Conservation (phyloP, 2,329 filamentous ascomycete genomes). For the Penicillium sp. region DNA sequence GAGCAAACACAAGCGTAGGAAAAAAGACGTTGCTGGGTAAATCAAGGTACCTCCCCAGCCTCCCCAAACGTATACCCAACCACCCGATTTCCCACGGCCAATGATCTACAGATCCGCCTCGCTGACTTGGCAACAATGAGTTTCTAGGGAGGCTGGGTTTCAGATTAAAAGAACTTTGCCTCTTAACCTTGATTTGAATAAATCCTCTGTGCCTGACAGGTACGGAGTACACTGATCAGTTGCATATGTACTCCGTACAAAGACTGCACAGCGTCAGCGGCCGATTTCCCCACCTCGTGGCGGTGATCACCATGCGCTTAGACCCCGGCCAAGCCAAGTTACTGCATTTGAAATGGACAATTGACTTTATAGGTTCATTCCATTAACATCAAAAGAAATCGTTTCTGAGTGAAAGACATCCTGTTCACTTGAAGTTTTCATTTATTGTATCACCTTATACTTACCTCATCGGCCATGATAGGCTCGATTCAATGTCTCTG, state of each 20-base stretch:
- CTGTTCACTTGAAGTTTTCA: not conserved
- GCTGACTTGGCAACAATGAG: not conserved
- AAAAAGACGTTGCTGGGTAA: constrained; percentile 17
- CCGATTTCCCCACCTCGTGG: constrained; percentile 13
- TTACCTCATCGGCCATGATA: not conserved
- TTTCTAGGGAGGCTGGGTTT: constrained; percentile 24
- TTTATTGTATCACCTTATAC: not conserved
- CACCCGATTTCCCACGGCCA: constrained; percentile 36
- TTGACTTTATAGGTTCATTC: not conserved
- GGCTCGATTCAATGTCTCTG: not conserved
- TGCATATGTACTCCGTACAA: constrained; percentile 7
- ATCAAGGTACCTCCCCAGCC: constrained; percentile 32
- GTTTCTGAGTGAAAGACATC: not conserved
- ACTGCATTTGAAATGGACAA: not conserved
- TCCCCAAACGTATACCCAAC: constrained; percentile 35
- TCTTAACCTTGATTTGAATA: constrained; percentile 1
- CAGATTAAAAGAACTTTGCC: constrained; percentile 8
- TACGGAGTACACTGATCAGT: constrained; percentile 3
- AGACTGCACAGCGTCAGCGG: constrained; percentile 4
- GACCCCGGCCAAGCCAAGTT: not conserved
- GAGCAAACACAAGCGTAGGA: constrained; percentile 7
- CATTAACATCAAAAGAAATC: not conserved
- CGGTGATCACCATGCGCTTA: constrained; percentile 16
- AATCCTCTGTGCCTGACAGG: constrained; percentile 4
- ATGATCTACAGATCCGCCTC: constrained; percentile 6